Conservation (phyloP, 805 yeast genomes). For the Pichia insulana region DNA sequence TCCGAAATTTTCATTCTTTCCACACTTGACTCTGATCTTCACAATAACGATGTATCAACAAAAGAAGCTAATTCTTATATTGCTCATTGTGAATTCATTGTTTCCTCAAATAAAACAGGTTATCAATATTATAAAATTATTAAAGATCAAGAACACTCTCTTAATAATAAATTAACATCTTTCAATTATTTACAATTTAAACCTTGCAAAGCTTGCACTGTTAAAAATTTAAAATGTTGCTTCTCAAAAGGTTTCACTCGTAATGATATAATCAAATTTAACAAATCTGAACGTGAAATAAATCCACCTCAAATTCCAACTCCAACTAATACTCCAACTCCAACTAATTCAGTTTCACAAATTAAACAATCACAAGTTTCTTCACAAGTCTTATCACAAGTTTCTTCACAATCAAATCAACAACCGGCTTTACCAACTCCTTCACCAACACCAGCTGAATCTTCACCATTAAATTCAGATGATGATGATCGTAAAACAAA, state of each 20-base stretch:
- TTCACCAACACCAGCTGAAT: constrained; percentile 6
- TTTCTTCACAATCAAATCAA: no score
- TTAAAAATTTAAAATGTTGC: constrained; percentile 37
- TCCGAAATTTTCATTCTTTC: constrained; percentile 41
- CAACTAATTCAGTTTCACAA: background rate
- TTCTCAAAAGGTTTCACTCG: constrained; percentile 62
- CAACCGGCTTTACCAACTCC: constrained; percentile 8
- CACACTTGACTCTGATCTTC: no score
- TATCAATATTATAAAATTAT: constrained; percentile 25
- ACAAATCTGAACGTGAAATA: constrained; percentile 20
- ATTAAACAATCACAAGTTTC: no score
- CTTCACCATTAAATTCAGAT: constrained; percentile 3
- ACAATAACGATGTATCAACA: no score
- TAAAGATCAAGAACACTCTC: constrained; percentile 14
- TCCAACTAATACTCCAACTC: background rate
- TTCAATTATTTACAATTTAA: constrained; percentile 36
- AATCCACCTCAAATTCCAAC: constrained; percentile 1
- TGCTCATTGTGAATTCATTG: constrained; percentile 25
- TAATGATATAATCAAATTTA: constrained; percentile 41
- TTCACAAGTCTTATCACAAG: no score
- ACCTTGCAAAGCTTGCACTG: constrained; percentile 48
- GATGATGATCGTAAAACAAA: constrained; percentile 18
- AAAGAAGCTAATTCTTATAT: constrained; percentile 17
- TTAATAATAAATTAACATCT: constrained; percentile 17
- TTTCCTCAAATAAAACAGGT: constrained; percentile 13